phyloP scores from a whole-genome alignment of 371 early-diverging fungal genomes.

The Mortierella polycephala region DNA sequence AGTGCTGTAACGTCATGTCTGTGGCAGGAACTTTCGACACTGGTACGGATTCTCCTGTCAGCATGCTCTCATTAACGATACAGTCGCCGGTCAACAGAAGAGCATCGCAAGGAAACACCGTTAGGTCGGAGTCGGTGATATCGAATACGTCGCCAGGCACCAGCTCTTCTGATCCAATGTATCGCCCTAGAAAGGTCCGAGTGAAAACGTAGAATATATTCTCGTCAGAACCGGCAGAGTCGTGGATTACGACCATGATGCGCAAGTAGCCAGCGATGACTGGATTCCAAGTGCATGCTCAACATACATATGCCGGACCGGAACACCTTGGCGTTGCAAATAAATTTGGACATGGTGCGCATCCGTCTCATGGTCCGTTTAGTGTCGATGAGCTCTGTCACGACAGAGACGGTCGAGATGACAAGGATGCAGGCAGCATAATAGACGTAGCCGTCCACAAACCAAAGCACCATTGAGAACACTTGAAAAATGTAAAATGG shows the following conservation, averaged over 20 bases:
- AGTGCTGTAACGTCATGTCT: constrained; percentile 71
- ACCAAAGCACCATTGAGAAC: constrained; percentile 92
- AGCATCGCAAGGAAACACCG: constrained; percentile 94
- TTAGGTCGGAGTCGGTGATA: constrained; percentile 68
- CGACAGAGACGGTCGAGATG: constrained; percentile 80
- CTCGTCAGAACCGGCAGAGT: constrained; percentile 3
- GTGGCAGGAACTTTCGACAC: constrained; percentile 84
- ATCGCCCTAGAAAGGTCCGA: constrained; percentile 18
- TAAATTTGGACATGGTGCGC: constrained; percentile 88
- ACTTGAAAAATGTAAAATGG: constrained; percentile 98
- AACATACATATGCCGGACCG: constrained; percentile 74
- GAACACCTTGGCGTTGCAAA: constrained; percentile 81
- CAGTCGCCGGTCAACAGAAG: constrained; percentile 96
- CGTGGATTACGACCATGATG: not conserved
- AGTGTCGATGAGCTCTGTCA: constrained; percentile 87
- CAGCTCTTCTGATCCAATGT: constrained; percentile 81
- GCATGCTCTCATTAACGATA: constrained; percentile 98
- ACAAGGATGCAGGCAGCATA: constrained; percentile 94
- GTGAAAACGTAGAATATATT: constrained; percentile 6
- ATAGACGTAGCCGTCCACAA: constrained; percentile 91
- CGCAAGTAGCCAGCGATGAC: not conserved
- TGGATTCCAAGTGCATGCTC: not conserved
- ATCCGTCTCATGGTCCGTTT: constrained; percentile 83
- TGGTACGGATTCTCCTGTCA: constrained; percentile 94
- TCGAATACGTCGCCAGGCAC: constrained; percentile 97